Evolutionary conservation across 1,284 basidiomycete species (phyloP), one percentile per base, ranked within the genome.

Genomic region (Fomitiporia mediterranea): DNA sequence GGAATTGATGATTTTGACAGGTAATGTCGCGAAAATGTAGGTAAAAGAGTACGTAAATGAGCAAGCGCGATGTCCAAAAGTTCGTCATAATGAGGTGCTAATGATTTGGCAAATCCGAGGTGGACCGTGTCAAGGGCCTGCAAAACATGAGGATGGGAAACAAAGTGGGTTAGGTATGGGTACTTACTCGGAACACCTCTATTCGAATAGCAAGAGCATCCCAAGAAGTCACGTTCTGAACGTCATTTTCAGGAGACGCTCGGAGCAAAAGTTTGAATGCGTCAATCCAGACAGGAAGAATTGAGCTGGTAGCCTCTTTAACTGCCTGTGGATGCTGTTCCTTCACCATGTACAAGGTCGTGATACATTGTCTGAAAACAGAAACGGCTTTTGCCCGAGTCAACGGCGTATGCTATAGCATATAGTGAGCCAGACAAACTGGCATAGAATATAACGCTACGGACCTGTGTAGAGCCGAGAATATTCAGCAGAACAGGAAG

Each of bases 281-380:
- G 42, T 87, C 84, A 13, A 96, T 73, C 96, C 96, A 99, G 11
- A 86, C 78, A 0, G 94, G 92, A 4, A 97, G 80, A 47, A 98
- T 83, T 35, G 83, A 81, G 28, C 82, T 82, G 11, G 84, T 82
- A 0, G 94, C 93, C 64, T 91, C 85, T 65, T 91, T 89, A 43
- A 92, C 90, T 0, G 90, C 82, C 49, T 89, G 83, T 0, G 94
- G 91, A 64, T 94, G 89, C 63, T 91, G 86, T 42, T 94, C 93
- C 68, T 93, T 94, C 58, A 98, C 92, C 86, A 95, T 98, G 71
- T 87, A 94, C 17, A 98, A 76, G 7, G 93, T 89, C 53, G 85
- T 83, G 11, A 98, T 78, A 66, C 94, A 93, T 74, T 98, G 92
- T 28, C 89, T 79, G 73, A 98, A 98, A 35, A 98, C 92, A 9